These are phyloP conservation scores for Alloteropsis semialata DNA, from an alignment of 176 grass and related monocot genomes.

Conservation along the genomic window DNA sequence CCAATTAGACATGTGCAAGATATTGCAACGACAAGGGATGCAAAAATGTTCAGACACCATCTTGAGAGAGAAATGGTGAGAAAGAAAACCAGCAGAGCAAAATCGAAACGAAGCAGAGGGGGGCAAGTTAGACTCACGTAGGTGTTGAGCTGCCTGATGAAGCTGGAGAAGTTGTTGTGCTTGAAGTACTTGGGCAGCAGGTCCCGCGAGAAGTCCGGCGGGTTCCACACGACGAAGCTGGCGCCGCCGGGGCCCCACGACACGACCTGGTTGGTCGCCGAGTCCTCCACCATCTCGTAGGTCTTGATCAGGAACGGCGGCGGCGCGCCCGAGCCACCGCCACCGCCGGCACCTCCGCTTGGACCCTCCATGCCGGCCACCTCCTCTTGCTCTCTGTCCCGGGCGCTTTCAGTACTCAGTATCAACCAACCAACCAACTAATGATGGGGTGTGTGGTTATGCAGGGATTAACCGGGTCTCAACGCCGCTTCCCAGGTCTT, in stretches of 20 bases:
- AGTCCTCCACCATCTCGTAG: constrained; percentile 90
- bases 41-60: neutral
- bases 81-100: neutral
- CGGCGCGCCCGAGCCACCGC: constrained; percentile 35
- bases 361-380: constrained; percentile 27
- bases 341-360: neutral
- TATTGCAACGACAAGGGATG: neutral
- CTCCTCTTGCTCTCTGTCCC: neutral
- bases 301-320: constrained; percentile 79
- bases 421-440: neutral
- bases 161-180: constrained; percentile 97
- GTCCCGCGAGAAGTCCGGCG: constrained; percentile 52
- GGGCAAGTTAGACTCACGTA: constrained; percentile 49
- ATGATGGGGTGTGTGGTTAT: neutral
- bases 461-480: neutral
- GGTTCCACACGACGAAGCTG: constrained; percentile 89
- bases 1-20: neutral
- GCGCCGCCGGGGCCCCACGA: constrained; percentile 60
- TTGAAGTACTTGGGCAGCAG: constrained; percentile 93
- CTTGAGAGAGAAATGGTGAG: neutral
- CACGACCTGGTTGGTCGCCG: constrained; percentile 51
- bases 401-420: neutral
- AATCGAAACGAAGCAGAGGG: neutral
- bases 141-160: constrained; percentile 91
- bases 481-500: constrained; percentile 24